Evolutionary conservation across 164 flowering plant species (phyloP).

Genomic region (Magnolia changhungtana): DNA sequence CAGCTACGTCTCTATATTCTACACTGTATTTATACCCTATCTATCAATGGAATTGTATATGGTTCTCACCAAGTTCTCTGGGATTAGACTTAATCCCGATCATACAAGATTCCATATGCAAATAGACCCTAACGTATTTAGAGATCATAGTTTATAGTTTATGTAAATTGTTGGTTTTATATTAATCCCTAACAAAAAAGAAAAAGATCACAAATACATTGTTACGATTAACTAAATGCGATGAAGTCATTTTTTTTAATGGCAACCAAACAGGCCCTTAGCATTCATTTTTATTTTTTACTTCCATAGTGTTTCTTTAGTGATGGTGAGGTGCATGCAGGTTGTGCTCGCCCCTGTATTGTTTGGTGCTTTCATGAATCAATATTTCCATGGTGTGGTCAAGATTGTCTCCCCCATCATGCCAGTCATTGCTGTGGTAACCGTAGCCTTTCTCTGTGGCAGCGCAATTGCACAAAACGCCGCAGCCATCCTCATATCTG

Average conservation of each 20-base stretch:
- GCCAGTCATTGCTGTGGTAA: conserved; percentile 77
- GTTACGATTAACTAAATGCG: too few relatives aligned
- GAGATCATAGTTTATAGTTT: not conserved
- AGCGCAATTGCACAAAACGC: conserved; percentile 82
- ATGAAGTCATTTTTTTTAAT: too few relatives aligned
- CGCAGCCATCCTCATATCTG: conserved; percentile 70
- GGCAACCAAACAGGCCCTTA: too few relatives aligned
- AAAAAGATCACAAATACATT: too few relatives aligned
- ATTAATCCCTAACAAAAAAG: not conserved
- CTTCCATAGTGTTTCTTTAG: not conserved
- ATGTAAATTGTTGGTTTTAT: not conserved
- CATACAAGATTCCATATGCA: too few relatives aligned
- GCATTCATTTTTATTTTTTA: too few relatives aligned
- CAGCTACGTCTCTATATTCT: too few relatives aligned
- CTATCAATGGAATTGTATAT: too few relatives aligned
- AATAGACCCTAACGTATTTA: too few relatives aligned
- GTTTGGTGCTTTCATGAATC: conserved; percentile 77
- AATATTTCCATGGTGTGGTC: conserved; percentile 66
- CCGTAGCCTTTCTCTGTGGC: conserved; percentile 82
- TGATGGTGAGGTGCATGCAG: conserved; percentile 25
- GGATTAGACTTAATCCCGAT: too few relatives aligned
- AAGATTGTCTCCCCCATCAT: conserved; percentile 69
- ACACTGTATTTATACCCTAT: too few relatives aligned
- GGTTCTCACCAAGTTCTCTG: too few relatives aligned
- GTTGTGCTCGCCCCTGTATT: conserved; percentile 87